Conservation (phyloP, 805 yeast genomes). For the Saccharomyces eubayanus region DNA sequence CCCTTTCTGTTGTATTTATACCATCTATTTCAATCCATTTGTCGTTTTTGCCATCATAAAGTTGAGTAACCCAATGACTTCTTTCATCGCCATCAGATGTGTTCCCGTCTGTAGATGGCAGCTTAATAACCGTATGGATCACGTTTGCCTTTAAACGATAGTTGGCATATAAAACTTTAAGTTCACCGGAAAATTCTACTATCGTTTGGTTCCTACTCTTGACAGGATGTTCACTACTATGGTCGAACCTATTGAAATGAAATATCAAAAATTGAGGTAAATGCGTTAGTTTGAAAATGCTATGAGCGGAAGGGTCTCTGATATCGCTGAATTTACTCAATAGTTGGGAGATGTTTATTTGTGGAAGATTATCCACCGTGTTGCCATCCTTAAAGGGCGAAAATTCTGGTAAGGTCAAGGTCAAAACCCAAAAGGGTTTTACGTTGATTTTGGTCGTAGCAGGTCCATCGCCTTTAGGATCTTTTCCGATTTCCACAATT, state of each 20-base stretch:
- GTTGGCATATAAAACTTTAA: constrained; percentile 28
- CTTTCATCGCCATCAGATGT: constrained; percentile 25
- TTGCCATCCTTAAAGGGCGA: constrained; percentile 48
- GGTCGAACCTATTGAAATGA: constrained; percentile 47
- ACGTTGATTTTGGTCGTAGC: constrained; percentile 10
- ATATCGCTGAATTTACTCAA: constrained; percentile 34
- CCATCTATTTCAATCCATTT: constrained; percentile 58
- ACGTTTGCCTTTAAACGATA: constrained; percentile 45
- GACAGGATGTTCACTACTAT: constrained; percentile 26
- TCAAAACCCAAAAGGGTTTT: constrained; percentile 30
- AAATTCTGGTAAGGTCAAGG: constrained; percentile 51
- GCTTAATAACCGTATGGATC: constrained; percentile 29
- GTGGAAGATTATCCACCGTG: constrained; percentile 42
- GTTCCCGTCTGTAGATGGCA: constrained; percentile 14
- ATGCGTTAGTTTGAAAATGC: constrained; percentile 32
- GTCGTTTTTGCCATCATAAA: constrained; percentile 33
- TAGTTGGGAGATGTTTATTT: constrained; percentile 39
- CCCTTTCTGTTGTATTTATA: constrained; percentile 38
- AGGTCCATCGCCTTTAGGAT: constrained; percentile 10
- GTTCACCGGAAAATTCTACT: constrained; percentile 44
- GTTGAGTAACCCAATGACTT: constrained; percentile 43
- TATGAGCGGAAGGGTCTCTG: constrained; percentile 15
- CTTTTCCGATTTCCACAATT: constrained; percentile 17
- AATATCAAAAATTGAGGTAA: constrained; percentile 50
- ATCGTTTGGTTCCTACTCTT: constrained; percentile 51